These are phyloP conservation scores for Myxozyma monticola DNA, from an alignment of 805 yeast species.

Conservation along the genomic window DNA sequence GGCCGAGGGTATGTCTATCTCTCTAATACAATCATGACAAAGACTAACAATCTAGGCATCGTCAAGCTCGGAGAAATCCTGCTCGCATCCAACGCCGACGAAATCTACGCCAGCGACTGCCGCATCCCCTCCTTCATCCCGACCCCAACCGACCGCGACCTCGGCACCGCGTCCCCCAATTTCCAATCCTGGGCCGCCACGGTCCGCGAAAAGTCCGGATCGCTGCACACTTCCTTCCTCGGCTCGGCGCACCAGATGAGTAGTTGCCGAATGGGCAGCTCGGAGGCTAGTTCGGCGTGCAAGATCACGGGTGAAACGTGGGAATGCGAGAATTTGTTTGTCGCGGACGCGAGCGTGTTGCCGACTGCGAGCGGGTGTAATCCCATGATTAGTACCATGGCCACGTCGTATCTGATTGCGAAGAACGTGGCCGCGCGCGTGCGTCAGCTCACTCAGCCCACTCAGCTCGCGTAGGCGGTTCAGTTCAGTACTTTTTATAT, in stretches of 20 bases:
- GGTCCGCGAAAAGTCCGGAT: constrained; percentile 31
- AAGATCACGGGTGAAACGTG: constrained; percentile 48
- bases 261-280: constrained; percentile 52
- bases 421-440: constrained; percentile 41
- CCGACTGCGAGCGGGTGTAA: constrained; percentile 57
- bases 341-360: constrained; percentile 52
- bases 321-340: constrained; percentile 51
- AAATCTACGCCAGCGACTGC: constrained; percentile 4
- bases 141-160: constrained; percentile 39
- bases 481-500: too few species aligned
- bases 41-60: constrained; percentile 2
- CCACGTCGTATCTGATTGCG: constrained; percentile 48
- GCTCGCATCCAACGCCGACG: constrained; percentile 12
- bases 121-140: constrained; percentile 10
- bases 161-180: constrained; percentile 47
- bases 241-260: constrained; percentile 60
- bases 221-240: constrained; percentile 38
- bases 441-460: neutral
- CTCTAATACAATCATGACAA: neutral
- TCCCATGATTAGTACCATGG: constrained; percentile 54
- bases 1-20: constrained; percentile 5
- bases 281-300: constrained; percentile 48
- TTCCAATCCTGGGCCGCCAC: constrained; percentile 39
- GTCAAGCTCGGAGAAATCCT: constrained; percentile 9
- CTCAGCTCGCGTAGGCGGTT: too few species aligned